A percentile compares a stretch with the other conserved stretches of the same genome.
phyloP scores from a whole-genome alignment of 352 stramenopile species.

The Globisporangium rhizosaccharum region DNA sequence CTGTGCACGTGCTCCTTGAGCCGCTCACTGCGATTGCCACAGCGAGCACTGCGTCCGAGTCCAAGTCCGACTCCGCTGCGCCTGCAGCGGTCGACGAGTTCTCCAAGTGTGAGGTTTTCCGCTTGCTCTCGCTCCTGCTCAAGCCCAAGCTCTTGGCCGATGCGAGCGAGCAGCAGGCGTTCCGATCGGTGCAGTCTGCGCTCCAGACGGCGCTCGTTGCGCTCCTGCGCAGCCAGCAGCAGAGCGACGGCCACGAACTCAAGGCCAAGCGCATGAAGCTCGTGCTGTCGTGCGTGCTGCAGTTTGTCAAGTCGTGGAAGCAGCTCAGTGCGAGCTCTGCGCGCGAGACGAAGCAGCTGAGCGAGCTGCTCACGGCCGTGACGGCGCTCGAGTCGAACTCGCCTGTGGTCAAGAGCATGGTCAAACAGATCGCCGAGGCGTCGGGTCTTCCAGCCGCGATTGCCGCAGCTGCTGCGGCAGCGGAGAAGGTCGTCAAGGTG shows the following conservation, averaged over 20 bases:
- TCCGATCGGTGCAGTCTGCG: constrained; percentile 23
- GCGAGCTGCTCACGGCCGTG: constrained; percentile 35
- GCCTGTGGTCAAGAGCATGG: constrained; percentile 68
- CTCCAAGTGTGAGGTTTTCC: constrained; percentile 72
- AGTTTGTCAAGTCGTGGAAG: constrained; percentile 62
- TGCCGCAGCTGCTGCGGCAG: constrained; percentile 6
- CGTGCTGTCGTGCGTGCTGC: constrained; percentile 54
- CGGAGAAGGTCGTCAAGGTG: constrained; percentile 9
- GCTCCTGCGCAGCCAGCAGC: constrained; percentile 26
- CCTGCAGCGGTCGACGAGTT: constrained; percentile 57
- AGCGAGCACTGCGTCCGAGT: constrained; percentile 4
- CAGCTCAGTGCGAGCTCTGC: constrained; percentile 16
- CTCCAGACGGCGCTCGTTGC: constrained; percentile 42
- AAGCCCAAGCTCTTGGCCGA: constrained; percentile 48
- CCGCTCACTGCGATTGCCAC: constrained; percentile 45
- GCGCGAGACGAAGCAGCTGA: constrained; percentile 24
- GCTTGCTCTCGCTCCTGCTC: constrained; percentile 56
- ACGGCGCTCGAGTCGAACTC: constrained; percentile 49
- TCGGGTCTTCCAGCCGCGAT: constrained; percentile 9
- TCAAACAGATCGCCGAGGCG: constrained; percentile 52
- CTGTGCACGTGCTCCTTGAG: constrained; percentile 49
- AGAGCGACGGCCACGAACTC: constrained; percentile 23
- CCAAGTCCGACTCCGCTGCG: constrained; percentile 17
- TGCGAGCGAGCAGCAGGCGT: constrained; percentile 26
- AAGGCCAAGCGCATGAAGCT: constrained; percentile 80